Percentiles rank a stretch among this genome's conserved stretches.
Conservation (phyloP, 306 rosid species). For the Hippophae rhamnoides region DNA sequence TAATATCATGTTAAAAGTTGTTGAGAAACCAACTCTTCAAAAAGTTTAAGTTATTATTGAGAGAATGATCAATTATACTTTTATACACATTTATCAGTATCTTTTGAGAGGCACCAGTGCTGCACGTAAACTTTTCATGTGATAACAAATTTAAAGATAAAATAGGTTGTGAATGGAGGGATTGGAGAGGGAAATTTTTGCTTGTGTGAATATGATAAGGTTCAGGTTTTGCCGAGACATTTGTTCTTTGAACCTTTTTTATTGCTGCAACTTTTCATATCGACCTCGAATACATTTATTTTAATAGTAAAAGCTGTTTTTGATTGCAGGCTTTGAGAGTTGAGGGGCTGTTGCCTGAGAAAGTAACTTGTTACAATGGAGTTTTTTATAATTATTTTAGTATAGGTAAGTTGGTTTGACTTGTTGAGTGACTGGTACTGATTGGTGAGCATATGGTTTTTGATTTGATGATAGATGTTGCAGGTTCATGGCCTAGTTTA, state of each 20-base stretch:
- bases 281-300: neutral
- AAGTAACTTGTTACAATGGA: slow-evolving; percentile 58
- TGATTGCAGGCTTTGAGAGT: slow-evolving; percentile 58
- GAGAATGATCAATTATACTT: too few relatives aligned
- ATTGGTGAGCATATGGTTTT: neutral
- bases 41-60: too few relatives aligned
- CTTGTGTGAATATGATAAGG: too few relatives aligned
- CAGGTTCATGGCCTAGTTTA: neutral
- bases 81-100: too few relatives aligned
- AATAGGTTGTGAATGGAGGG: too few relatives aligned
- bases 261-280: neutral
- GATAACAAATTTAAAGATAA: too few relatives aligned
- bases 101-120: too few relatives aligned
- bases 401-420: slow-evolving; percentile 50
- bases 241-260: neutral
- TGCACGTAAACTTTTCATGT: too few relatives aligned
- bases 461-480: neutral
- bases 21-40: too few relatives aligned
- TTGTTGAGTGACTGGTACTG: slow-evolving; percentile 1
- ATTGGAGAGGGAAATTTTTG: too few relatives aligned
- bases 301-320: slow-evolving; percentile 16
- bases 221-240: too few relatives aligned
- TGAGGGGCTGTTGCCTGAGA: slow-evolving; percentile 63
- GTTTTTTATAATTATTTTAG: slow-evolving; percentile 95
- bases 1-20: too few relatives aligned